These are phyloP conservation scores for Funneliformis mosseae DNA, from an alignment of 192 early-diverging fungal species.

Conservation along the genomic window DNA sequence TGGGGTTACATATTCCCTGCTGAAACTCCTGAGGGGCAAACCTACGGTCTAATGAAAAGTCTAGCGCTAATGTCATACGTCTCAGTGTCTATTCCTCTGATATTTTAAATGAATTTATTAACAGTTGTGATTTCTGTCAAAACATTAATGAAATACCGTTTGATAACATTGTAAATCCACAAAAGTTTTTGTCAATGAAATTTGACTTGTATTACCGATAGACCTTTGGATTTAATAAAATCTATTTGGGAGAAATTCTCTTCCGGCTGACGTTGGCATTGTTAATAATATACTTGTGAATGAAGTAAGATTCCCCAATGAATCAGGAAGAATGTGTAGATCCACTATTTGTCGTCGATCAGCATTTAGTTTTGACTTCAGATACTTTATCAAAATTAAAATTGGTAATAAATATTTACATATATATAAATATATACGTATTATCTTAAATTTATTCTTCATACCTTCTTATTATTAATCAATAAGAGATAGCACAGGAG, in stretches of 20 bases:
- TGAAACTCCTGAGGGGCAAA: conserved; percentile 99
- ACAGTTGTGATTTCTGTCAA: conserved; percentile 71
- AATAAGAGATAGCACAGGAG: neutral
- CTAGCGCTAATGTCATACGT: conserved; percentile 94
- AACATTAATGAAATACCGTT: conserved; percentile 41
- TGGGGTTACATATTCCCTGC: conserved; percentile 98
- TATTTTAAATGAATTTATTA: conserved; percentile 57
- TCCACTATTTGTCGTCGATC: conserved; percentile 90
- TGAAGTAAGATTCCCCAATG: conserved; percentile 93
- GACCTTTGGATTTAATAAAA: conserved; percentile 81
- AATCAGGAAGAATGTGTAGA: conserved; percentile 92
- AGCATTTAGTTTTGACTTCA: conserved; percentile 66
- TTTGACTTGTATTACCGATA: conserved; percentile 94
- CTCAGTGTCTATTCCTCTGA: conserved; percentile 83
- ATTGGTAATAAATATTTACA: conserved; percentile 35
- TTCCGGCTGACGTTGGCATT: conserved; percentile 88
- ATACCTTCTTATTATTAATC: no score
- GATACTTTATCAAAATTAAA: conserved; percentile 59
- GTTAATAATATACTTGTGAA: conserved; percentile 93
- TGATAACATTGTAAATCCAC: conserved; percentile 49
- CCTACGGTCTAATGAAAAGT: conserved; percentile 99
- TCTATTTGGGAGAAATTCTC: conserved; percentile 76
- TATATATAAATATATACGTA: no score
- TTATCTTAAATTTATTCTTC: no score
- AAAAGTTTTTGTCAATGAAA: conserved; percentile 96